Conservation (phyloP, 2,329 filamentous ascomycete genomes). For the Cladophialophora carrionii region DNA sequence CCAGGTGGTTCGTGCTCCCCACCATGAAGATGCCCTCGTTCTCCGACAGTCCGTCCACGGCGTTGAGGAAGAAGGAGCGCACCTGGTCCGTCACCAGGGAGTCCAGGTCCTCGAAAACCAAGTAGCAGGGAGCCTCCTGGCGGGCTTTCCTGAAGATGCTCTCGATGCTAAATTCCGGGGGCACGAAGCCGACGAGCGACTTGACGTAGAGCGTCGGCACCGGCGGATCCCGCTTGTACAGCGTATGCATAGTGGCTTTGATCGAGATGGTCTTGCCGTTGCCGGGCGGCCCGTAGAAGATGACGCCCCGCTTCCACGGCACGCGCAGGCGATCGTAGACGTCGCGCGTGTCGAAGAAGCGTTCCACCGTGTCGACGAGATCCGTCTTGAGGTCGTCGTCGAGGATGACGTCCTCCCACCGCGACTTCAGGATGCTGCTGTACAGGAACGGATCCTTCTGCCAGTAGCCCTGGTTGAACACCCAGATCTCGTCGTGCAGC, state of each 20-base stretch:
- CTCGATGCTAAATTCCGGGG: constrained; percentile 37
- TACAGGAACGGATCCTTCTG: constrained; percentile 46
- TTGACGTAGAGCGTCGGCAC: constrained; percentile 49
- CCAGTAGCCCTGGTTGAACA: constrained; percentile 51
- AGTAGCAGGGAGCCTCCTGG: constrained; percentile 46
- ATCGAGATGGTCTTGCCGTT: constrained; percentile 54
- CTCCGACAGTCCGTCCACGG: constrained; percentile 48
- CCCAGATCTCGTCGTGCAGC: constrained; percentile 48
- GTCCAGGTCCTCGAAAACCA: constrained; percentile 50
- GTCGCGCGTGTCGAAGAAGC: constrained; percentile 48
- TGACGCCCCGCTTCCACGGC: constrained; percentile 53
- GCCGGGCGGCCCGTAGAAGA: constrained; percentile 48
- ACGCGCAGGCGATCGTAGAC: constrained; percentile 51
- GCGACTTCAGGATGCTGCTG: constrained; percentile 47
- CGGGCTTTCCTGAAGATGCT: constrained; percentile 45
- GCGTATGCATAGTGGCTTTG: constrained; percentile 51
- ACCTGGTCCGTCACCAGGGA: constrained; percentile 44
- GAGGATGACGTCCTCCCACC: constrained; percentile 54
- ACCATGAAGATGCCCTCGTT: constrained; percentile 51
- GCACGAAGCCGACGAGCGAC: constrained; percentile 30
- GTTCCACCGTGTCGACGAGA: constrained; percentile 46
- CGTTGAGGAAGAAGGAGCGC: constrained; percentile 49
- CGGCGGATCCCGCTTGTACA: constrained; percentile 44
- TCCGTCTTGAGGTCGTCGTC: constrained; percentile 51
- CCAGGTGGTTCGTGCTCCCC: constrained; percentile 47